phyloP scores from a whole-genome alignment of 2,329 filamentous ascomycete genomes.

The Cordyceps fumosorosea region DNA sequence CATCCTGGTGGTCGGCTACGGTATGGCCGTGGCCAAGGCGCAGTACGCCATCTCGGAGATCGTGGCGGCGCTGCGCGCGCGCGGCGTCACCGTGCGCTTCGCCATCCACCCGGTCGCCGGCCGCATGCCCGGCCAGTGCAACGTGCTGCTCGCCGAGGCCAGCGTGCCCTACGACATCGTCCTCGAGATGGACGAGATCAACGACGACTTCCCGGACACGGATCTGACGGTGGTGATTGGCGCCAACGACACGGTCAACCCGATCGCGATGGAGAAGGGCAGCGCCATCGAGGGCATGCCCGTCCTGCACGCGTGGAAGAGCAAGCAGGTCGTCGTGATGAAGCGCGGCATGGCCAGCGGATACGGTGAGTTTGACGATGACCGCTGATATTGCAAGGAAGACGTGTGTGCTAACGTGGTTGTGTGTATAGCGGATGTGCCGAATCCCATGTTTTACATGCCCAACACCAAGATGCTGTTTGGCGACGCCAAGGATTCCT shows the following conservation, averaged over 20 bases:
- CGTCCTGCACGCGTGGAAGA: conserved; percentile 88
- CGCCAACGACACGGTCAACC: conserved; percentile 89
- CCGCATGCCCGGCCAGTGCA: conserved; percentile 89
- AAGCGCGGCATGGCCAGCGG: conserved; percentile 85
- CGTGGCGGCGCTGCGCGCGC: conserved; percentile 63
- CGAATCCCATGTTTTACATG: conserved; percentile 93
- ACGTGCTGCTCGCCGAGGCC: conserved; percentile 82
- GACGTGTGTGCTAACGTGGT: conserved; percentile 16
- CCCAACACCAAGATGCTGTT: conserved; percentile 86
- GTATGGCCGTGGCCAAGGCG: conserved; percentile 90
- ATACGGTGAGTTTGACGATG: conserved; percentile 54
- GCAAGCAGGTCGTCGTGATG: conserved; percentile 88
- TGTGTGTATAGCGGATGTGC: conserved; percentile 62
- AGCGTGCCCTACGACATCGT: conserved; percentile 88
- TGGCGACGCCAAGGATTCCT: conserved; percentile 78
- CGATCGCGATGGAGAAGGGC: conserved; percentile 76
- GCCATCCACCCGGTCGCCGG: conserved; percentile 88
- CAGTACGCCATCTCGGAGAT: conserved; percentile 88
- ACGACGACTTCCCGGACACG: conserved; percentile 81
- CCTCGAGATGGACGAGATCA: conserved; percentile 93
- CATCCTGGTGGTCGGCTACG: conserved; percentile 86
- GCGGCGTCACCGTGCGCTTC: conserved; percentile 76
- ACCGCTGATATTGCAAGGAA: background rate
- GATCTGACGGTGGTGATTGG: conserved; percentile 85
- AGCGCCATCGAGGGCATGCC: conserved; percentile 89